Conservation (phyloP, 2,329 filamentous ascomycete genomes). For the Stemphylium vesicarium region DNA sequence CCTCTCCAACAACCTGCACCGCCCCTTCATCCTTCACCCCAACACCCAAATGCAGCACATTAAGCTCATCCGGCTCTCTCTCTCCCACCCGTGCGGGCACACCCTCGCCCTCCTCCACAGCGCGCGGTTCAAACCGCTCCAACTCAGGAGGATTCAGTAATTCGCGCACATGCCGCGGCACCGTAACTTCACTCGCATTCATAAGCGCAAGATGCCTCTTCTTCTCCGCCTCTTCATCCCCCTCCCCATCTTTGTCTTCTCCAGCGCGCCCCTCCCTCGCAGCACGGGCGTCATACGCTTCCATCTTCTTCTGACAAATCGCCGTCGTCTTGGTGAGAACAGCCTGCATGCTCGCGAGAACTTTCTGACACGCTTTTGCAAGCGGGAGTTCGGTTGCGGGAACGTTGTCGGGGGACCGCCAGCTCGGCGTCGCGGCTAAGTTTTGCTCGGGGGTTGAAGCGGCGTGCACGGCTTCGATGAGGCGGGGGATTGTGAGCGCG, state of each 20-base stretch:
- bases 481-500: conserved; percentile 82
- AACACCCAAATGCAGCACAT: conserved; percentile 33
- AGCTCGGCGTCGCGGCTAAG: conserved; percentile 66
- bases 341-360: conserved; percentile 90
- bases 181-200: conserved; percentile 85
- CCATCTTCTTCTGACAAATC: conserved; percentile 71
- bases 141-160: conserved; percentile 72
- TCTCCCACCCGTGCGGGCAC: conserved; percentile 20
- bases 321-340: conserved; percentile 73
- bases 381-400: conserved; percentile 75
- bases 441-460: conserved; percentile 39
- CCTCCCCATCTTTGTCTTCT: conserved; percentile 51
- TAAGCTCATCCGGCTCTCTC: conserved; percentile 26
- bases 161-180: conserved; percentile 76
- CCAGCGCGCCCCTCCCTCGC: conserved; percentile 54
- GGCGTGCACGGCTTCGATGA: conserved; percentile 77
- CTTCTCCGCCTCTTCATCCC: conserved; percentile 55
- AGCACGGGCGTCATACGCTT: conserved; percentile 52
- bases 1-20: conserved; percentile 19
- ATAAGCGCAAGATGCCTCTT: conserved; percentile 72
- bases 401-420: conserved; percentile 79
- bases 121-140: conserved; percentile 63
- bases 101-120: conserved; percentile 30
- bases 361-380: conserved; percentile 82
- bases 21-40: conserved; percentile 19